Evolutionary conservation across 2,329 filamentous ascomycete genomes (phyloP), one percentile per base, ranked within the genome.

Genomic region (Emmonsia crescens): DNA sequence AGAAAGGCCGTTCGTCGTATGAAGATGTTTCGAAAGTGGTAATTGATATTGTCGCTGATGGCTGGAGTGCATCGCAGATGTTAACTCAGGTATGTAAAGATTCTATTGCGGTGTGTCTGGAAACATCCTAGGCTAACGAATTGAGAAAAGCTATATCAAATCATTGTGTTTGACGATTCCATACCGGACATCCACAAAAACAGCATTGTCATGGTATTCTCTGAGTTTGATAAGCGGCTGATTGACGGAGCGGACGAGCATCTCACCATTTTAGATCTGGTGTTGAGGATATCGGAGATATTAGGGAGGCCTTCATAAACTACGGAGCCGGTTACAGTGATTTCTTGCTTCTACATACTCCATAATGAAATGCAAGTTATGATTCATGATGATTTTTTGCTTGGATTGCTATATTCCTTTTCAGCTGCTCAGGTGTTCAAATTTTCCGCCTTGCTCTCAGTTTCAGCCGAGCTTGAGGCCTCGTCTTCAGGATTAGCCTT

Each of bases 181-280:
- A 87, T 96, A 29, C 84, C 85, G 0, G 91, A 96, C 70, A 76
- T 84, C 14, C 89, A 96, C 71, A 99, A 99, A 78, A 95, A 93
- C 72, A 87, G 87, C 73, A 93, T 99, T 63, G 87, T 93, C 56
- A 81, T 89, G 64, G 81, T 93, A 3, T 99, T 99, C 72, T 96
- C 92, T 0, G 92, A 97, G 74, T 82, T 93, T 33, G 94, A 99
- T 72, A 97, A 97, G 80, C 83, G 94, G 66, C 77, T 99, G 55
- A 88, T 96, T 5, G 95, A 99, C 74, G 94, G 94, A 9, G 89
- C 92, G 2, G 94, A 99, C 71, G 94, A 99, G 77, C 93, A 99
- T 73, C 79, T 99, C 29, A 91, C 89, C 0, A 88, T 97, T 63
- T 78, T 99, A 38, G 93, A 99, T 74, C 73, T 97, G 66, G 82